Evolutionary conservation across 2,329 filamentous ascomycete species (phyloP).

Genomic region (Thielaviopsis punctulata): DNA sequence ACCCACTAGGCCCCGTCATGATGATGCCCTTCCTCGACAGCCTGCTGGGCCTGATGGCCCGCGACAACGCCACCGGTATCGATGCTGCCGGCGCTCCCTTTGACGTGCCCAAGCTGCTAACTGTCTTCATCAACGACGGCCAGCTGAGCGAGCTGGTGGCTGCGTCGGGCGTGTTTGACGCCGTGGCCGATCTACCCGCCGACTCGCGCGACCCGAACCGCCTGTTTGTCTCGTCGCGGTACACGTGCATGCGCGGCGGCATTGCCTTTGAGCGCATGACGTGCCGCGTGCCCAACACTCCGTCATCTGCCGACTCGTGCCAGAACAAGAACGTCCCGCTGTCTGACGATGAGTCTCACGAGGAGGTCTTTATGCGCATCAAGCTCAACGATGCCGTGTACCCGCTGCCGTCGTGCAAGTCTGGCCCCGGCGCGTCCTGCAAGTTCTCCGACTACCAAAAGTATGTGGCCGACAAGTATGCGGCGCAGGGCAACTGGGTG

Average conservation of each 20-base stretch:
- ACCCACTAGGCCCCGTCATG: constrained; percentile 34
- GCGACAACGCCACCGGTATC: constrained; percentile 33
- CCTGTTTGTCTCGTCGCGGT: constrained; percentile 36
- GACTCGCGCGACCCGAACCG: constrained; percentile 29
- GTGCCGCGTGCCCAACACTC: constrained; percentile 22
- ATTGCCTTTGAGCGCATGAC: constrained; percentile 46
- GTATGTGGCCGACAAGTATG: constrained; percentile 28
- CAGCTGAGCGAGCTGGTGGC: constrained; percentile 45
- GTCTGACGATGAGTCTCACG: constrained; percentile 12
- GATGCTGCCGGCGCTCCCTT: constrained; percentile 29
- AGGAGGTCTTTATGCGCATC: constrained; percentile 35
- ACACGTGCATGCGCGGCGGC: constrained; percentile 47
- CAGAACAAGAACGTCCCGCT: constrained; percentile 6
- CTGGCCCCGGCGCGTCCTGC: constrained; percentile 38
- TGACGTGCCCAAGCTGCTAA: constrained; percentile 37
- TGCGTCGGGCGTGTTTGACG: constrained; percentile 43
- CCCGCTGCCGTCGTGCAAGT: constrained; percentile 35
- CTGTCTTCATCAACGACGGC: constrained; percentile 48
- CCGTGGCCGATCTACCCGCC: constrained; percentile 30
- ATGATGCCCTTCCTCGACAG: constrained; percentile 44
- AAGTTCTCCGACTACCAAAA: constrained; percentile 27
- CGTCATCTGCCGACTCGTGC: constrained; percentile 1
- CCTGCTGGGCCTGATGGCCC: constrained; percentile 33
- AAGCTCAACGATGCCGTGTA: constrained; percentile 47
- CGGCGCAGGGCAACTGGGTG: constrained; percentile 31